Conservation (phyloP, 805 yeast species). For the Lipomyces starkeyi region DNA sequence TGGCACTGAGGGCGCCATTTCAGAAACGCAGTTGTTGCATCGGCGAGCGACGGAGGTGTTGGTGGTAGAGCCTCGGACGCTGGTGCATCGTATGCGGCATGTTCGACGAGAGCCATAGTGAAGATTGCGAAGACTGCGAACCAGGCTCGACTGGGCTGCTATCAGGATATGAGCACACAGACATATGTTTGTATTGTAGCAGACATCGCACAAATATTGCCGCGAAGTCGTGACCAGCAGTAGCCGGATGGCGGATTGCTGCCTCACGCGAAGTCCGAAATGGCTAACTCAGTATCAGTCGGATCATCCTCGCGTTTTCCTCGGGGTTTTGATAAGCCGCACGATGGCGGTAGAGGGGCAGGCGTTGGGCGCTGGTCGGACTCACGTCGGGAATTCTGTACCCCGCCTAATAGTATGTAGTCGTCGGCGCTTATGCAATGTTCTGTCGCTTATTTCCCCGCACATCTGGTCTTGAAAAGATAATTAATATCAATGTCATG, state of each 20-base stretch:
- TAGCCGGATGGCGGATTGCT: neutral
- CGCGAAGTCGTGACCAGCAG: neutral
- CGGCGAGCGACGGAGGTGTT: neutral
- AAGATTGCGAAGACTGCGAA: neutral
- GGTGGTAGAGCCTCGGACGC: neutral
- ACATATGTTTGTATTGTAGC: neutral
- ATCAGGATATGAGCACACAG: neutral
- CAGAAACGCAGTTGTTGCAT: neutral
- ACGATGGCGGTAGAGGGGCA: neutral
- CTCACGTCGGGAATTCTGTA: neutral
- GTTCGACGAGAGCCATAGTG: neutral
- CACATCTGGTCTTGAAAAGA: neutral
- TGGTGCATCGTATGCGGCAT: neutral
- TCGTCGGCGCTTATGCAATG: neutral
- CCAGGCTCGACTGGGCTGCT: neutral
- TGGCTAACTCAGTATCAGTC: neutral
- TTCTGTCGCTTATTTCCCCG: neutral
- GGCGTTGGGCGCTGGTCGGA: neutral
- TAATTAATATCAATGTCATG: too few relatives aligned
- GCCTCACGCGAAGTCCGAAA: neutral
- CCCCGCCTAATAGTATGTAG: neutral
- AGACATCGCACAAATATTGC: neutral
- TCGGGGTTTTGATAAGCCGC: neutral
- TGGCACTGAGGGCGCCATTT: constrained; percentile 17
- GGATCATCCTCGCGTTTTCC: neutral